Base-by-base conservation (phyloP, 2,329 filamentous ascomycete species). In the Orbilia ellipsospora region DNA sequence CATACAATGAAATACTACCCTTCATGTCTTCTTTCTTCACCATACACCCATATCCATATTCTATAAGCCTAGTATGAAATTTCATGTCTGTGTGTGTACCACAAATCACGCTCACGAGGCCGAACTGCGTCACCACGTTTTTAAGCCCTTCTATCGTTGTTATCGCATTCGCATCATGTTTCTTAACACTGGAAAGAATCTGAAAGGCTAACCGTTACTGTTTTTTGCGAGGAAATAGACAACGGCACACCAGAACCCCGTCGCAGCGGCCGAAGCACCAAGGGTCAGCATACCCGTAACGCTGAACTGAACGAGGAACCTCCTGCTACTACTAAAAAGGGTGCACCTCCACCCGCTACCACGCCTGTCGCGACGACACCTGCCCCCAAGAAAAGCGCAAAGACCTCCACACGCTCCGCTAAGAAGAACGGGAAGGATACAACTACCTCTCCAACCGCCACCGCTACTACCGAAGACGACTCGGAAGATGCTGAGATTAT, bases 241-340 rank as follows among this genome's bases (percentile, higher is more conserved):
- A 75, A 50, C 15, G 65, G 72, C 15, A 70, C 73, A 90, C 89
- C 90, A 78, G 94, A 97, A 87, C 92, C 93, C 73, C 91, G 95
- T 82, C 92, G 95, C 81, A 99, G 95, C 51, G 94, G 95, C 78
- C 91, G 95, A 80, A 93, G 94, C 80, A 99, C 95, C 78, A 99
- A 99, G 82, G 95, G 95, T 81, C 94, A 97, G 80, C 93, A 98
- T 83, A 90, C 89, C 26, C 97, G 97, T 83, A 91, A 91, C 78
- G 90, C 93, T 79, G 93, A 97, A 81, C 86, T 90, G 67, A 87
- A 92, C 79, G 91, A 92, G 55, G 83, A 84, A 15, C 80, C 81
- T 77, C 79, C 69, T 78, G 81, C 60, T 12, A 80, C 81, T 77
- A 79, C 69, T 78, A 82, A 78, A 64, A 79, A 76, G 20, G 82